Evolutionary conservation across 805 yeast species (phyloP), one percentile per base, ranked within the genome.

Genomic region (Sungouiozyma ichnusensis): DNA sequence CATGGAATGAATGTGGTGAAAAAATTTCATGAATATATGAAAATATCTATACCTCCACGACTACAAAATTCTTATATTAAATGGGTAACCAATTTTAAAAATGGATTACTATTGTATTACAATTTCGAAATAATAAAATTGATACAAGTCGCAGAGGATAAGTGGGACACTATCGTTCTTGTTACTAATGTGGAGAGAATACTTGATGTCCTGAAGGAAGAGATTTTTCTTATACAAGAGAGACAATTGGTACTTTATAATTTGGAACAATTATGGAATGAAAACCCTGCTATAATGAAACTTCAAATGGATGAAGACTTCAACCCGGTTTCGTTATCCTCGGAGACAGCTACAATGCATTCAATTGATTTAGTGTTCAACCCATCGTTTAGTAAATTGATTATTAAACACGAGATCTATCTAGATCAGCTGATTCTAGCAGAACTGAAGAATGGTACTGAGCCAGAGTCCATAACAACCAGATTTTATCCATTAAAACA

Each of bases 341-440:
- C 59, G 4, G 57, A 53, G 20, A 42, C 57, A n/a, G 62, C 63
- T 1, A 53, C 53, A 2, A 36, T 51, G 4, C 61, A 55, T 43
- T 54, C 60, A n/a, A 35, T 60, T 20, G 52, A 52, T 17, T 50
- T 53, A 40, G 45, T 57, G 14, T 48, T 50, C 33, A 49, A 47
- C 16, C 37, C 46, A 13, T 41, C 48, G 18, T 46, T 43, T 19
- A 44, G 48, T 14, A 57, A 51, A 38, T 20, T 56, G 27, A 44
- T 49, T 5, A 37, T 55, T 7, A 50, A 50, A 31, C 57, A 56
- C 43, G 52, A 55, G 34, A 59, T 57, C 17, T 59, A 53, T 37
- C 47, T 62, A 31, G 65, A 62, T 43, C 50, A 55, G 42, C 39
- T 60, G 13, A 52, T 62, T 8, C 35, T 40, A 4, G 43, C 50